Base-by-base conservation (phyloP, 768 basidiomycete genomes). In the Lentinula aciculospora region DNA sequence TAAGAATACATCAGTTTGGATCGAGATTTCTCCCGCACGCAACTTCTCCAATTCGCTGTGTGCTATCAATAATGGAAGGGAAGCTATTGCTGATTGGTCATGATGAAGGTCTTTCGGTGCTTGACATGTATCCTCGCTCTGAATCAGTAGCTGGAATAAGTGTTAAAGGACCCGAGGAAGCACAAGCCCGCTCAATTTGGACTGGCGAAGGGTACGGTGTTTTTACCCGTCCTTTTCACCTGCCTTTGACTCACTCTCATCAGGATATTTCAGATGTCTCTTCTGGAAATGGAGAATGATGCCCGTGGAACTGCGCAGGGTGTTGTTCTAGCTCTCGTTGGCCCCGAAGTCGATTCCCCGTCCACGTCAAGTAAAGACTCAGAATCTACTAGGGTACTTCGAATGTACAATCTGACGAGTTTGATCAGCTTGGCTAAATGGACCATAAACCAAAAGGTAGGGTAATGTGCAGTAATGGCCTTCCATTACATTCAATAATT, bases 21-120 rank as follows among this genome's bases (percentile, higher is more conserved):
- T 93, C 91, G 19, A 81, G 91, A 15, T 94, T 94, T 67, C 75
- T 94, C 32, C 91, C 92, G 10, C 92, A 94, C 64, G 73, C 90
- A 15, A 87, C 81, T 2, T 77, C 81, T 0, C 89, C 81, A 31
- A 93, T 94, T 59, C 82, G 84, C 56, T 87, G 88, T 68, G 68
- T 92, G 10, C 76, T 94, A 31, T 89, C 92, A 7, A 66, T 94
- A 21, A 72, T 82, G 37, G 79, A 79, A 19, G 82, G 88, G 60
- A 76, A 78, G 53, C 68, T 89, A 37, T 57, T 94, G n/a, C 79
- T 94, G 12, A 80, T 94, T 27, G 92, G 92, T 3, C 87, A 89
- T 57, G 86, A 90, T 60, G 78, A 85, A 58, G 92, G 92, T 2
- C 77, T 94, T 25, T 89, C 88, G 1, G 89, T 93, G 5, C 71